Base-by-base conservation (phyloP, 163 green algal species). In the Scenedesmus sp. region DNA sequence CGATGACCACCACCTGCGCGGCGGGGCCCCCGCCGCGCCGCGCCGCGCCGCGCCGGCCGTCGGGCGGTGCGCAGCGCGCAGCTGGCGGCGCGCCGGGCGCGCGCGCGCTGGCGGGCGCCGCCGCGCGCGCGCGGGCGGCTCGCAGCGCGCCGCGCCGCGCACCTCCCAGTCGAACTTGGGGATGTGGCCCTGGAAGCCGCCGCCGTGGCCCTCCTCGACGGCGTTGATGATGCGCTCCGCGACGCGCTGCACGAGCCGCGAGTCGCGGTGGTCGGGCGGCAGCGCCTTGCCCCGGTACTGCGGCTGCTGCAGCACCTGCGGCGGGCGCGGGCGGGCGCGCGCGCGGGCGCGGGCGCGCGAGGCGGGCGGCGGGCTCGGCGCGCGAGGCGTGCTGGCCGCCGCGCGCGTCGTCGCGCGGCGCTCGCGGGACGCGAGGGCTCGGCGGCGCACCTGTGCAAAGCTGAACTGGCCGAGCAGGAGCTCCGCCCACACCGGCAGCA, bases 201-300 rank as follows among this genome's bases (percentile, higher is more conserved):
- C 74, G 7, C 74, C 74, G 36, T 75, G 62, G 15, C 63, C 63
- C 62, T 81, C 31, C 36, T 74, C 74, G 11, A 81, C 60, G 1
- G 62, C 74, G 48, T 39, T 39, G 33, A 81, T 81, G 60, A 81
- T 74, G 48, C 74, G 74, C 29, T 74, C 50, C 48, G 74, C 74
- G 47, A 81, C 75, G 22, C 34, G 13, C 74, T 74, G 42, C 4
- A 81, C 34, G 20, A 81, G 74, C 60, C 64, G 51, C 5, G 56
- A 63, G 39, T 81, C 74, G 24, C n/a, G 18, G 58, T 81, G 74
- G 26, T 81, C 74, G 2, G 45, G 15, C 3, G 48, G 48, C 47
- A 81, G 74, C 6, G 53, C 63, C 74, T 81, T 81, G 74, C 74
- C 74, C 4, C 69, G 50, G 54, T 77, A 77, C 39, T 77, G 67